Evolutionary conservation across 331 rosid genomes (phyloP).

Genomic region (Arachis monticola): DNA sequence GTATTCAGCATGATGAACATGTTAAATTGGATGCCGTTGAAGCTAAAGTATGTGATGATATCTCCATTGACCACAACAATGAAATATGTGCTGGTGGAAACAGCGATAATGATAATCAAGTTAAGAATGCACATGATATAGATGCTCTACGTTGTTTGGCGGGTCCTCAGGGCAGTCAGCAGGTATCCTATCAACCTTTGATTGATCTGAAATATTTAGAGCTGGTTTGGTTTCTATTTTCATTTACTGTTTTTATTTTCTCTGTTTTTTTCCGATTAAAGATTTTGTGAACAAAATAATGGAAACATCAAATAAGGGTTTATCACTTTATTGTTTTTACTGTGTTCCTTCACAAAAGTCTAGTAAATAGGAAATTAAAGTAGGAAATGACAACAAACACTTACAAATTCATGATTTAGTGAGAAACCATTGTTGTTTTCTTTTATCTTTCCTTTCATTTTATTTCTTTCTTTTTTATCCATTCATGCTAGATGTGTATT

Average conservation of each 20-base stretch:
- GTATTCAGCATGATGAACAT: conserved; percentile 58
- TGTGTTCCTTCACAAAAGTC: too few relatives aligned
- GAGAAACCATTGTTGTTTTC: neutral
- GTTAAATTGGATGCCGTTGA: conserved; percentile 30
- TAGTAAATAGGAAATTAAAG: too few relatives aligned
- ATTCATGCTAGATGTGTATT: neutral
- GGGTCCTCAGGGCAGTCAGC: conserved; percentile 37
- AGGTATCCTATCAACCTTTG: conserved; percentile 38
- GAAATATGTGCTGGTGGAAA: conserved; percentile 38
- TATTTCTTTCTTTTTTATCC: conserved; percentile 3
- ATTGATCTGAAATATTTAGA: neutral
- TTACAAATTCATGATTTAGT: neutral
- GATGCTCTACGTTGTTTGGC: conserved; percentile 23
- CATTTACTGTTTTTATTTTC: neutral
- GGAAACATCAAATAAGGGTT: too few relatives aligned
- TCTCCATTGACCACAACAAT: conserved; percentile 40
- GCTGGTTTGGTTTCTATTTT: neutral
- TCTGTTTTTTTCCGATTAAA: too few relatives aligned
- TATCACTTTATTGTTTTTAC: too few relatives aligned
- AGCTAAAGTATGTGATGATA: conserved; percentile 39
- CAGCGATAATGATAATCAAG: conserved; percentile 39
- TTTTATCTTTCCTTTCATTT: neutral
- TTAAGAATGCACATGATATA: conserved; percentile 22
- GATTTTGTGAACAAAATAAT: too few relatives aligned
- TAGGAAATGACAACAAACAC: too few relatives aligned